Conservation (phyloP, 768 basidiomycete species). For the Tylopilus plumbeoviolaceoides region DNA sequence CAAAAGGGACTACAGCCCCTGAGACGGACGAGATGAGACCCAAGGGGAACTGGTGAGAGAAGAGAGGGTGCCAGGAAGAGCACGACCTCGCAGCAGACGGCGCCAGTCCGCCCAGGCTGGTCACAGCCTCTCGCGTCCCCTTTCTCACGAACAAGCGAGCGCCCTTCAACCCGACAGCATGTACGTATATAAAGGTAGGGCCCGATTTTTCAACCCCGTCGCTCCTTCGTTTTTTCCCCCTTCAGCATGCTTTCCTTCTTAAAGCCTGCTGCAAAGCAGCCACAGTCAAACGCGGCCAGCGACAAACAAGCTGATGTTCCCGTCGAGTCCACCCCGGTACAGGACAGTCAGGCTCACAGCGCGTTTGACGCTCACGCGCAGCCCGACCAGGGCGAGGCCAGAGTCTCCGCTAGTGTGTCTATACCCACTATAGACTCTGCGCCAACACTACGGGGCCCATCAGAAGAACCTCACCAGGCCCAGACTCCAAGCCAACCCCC, state of each 20-base stretch:
- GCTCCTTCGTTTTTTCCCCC: neutral
- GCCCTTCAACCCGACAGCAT: neutral
- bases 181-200: constrained; percentile 27
- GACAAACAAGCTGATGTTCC: neutral
- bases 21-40: neutral
- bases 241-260: constrained; percentile 25
- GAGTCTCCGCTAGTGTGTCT: constrained; percentile 20
- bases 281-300: neutral
- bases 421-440: constrained; percentile 21
- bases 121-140: neutral
- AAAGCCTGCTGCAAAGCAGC: constrained; percentile 17
- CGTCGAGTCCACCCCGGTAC: neutral
- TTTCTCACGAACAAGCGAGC: constrained; percentile 30
- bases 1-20: constrained; percentile 8
- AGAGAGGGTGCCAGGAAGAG: too few species aligned
- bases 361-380: neutral
- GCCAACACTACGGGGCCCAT: constrained; percentile 21
- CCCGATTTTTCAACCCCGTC: constrained; percentile 6
- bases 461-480: neutral
- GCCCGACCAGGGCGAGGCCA: constrained; percentile 3
- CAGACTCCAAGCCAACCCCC: constrained; percentile 7
- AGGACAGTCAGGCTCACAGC: neutral
- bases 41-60: neutral
- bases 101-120: neutral
- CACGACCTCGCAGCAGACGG: neutral